Percentiles rank a stretch among this genome's conserved stretches.
These are phyloP conservation scores for Brassica rapa DNA, from an alignment of 345 rosid genomes.

Conservation along the genomic window DNA sequence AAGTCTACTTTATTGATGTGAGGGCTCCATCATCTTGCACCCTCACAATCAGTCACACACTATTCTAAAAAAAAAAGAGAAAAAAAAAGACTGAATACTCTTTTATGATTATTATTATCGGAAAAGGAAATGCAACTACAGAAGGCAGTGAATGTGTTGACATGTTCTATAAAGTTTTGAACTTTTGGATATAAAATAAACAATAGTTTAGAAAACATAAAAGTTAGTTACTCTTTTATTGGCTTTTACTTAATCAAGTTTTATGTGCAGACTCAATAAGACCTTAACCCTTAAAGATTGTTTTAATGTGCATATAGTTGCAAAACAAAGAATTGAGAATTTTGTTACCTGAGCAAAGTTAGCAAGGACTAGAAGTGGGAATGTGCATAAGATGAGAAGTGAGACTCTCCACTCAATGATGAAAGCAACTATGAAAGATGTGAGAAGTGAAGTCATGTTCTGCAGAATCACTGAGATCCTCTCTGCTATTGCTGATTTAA, in stretches of 20 bases:
- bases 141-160: constrained; percentile 40
- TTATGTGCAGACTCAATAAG: not conserved
- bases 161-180: constrained; percentile 42
- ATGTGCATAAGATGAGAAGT: constrained; percentile 88
- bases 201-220: not conserved
- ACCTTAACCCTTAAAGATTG: not conserved
- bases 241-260: not conserved
- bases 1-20: constrained; percentile 40
- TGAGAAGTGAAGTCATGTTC: constrained; percentile 98
- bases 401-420: constrained; percentile 99
- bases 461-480: constrained; percentile 96
- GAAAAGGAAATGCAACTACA: constrained; percentile 46
- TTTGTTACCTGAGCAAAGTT: constrained; percentile 93
- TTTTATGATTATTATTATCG: constrained; percentile 35
- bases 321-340: not conserved
- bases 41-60: constrained; percentile 11
- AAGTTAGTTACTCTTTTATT: not conserved
- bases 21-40: constrained; percentile 43
- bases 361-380: constrained; percentile 97
- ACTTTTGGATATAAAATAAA: constrained; percentile 19
- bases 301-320: constrained; percentile 7
- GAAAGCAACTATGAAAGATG: constrained; percentile 96
- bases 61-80: constrained; percentile 17
- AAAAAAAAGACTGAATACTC: constrained; percentile 4
- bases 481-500: constrained; percentile 95